Base-by-base conservation (phyloP, 2,329 filamentous ascomycete species). In the Chalaropsis ovoidea region DNA sequence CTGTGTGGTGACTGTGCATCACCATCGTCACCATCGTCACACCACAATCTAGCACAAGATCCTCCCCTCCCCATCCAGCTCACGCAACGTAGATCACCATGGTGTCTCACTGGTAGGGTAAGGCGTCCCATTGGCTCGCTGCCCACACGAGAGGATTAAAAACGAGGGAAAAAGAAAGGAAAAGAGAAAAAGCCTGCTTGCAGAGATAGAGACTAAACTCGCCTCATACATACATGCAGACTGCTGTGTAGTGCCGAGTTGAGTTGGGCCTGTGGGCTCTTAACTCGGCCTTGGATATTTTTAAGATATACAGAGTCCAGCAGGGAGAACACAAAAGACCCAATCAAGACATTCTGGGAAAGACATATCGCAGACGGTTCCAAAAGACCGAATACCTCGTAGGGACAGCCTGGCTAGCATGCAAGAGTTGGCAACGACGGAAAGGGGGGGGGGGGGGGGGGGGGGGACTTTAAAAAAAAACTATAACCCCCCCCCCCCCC, bases 1-100 rank as follows among this genome's bases (percentile, higher is more conserved):
- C 47, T 52, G 22, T 56, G 4, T 56, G 49, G 27, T 56, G 13
- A 58, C 52, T 8, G 35, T 58, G 52, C 52, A 58, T 35, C 47
- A 52, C 24, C 22, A 35, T 58, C 52, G 52, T 58, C 52, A 58
- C 52, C 52, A 58, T 58, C 52, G 35, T 58, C 52, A 58, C 52
- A 58, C 52, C 52, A 58, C 27, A 35, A 35, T 35, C 52, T 58
- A 10, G 52, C 27, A 58, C 17, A n/a, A 17, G 17, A 58, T 58
- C 27, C 35, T 31, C 2, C 31, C 31, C 52, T 35, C 35, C 17
- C 27, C 22, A 58, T n/a, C 27, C 17, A 58, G 52, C 27, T 8
- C 52, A 39, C 13, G 52, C 8, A 58, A 39, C 13, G 52, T 17
- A 58, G 52, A 58, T 58, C 52, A n/a, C 22, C 15, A 35, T 58